Conservation (phyloP, 805 yeast species). For the Saccharomycopsis olivae region DNA sequence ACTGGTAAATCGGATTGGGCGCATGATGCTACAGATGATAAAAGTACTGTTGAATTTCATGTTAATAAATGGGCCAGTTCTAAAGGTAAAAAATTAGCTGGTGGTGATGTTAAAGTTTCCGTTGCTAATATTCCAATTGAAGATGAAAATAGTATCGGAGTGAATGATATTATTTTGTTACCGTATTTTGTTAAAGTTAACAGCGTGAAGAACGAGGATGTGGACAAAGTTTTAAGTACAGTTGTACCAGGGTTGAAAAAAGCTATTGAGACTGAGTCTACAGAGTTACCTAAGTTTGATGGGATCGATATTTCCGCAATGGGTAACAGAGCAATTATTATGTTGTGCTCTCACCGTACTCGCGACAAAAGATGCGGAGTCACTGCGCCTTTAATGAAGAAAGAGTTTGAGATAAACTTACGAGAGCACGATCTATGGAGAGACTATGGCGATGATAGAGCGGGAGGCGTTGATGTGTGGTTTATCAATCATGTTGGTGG, state of each 20-base stretch:
- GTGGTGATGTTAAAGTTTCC: constrained; percentile 35
- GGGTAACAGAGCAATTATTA: constrained; percentile 42
- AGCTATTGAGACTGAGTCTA: constrained; percentile 24
- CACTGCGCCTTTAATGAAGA: constrained; percentile 84
- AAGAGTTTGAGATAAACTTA: constrained; percentile 62
- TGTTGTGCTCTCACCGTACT: constrained; percentile 82
- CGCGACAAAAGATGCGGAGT: constrained; percentile 91
- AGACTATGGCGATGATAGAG: constrained; percentile 65
- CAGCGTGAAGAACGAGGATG: constrained; percentile 35
- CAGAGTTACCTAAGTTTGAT: constrained; percentile 23
- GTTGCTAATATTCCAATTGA: constrained; percentile 46
- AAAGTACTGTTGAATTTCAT: constrained; percentile 35
- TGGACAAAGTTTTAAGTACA: constrained; percentile 32
- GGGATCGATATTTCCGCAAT: constrained; percentile 24
- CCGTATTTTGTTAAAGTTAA: constrained; percentile 69
- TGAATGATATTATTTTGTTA: constrained; percentile 48
- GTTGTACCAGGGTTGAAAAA: constrained; percentile 33
- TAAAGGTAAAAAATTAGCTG: constrained; percentile 21
- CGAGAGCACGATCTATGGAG: constrained; percentile 64
- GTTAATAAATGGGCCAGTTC: constrained; percentile 31
- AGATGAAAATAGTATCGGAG: constrained; percentile 24
- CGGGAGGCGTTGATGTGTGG: constrained; percentile 62
- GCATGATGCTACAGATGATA: constrained; percentile 52
- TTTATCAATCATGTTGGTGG: constrained; percentile 90
- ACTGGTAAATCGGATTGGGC: constrained; percentile 84